Percentiles rank a stretch among this genome's conserved stretches.
Evolutionary conservation across 371 early-diverging fungal genomes (phyloP).

Genomic region (Apophysomyces sp.): DNA sequence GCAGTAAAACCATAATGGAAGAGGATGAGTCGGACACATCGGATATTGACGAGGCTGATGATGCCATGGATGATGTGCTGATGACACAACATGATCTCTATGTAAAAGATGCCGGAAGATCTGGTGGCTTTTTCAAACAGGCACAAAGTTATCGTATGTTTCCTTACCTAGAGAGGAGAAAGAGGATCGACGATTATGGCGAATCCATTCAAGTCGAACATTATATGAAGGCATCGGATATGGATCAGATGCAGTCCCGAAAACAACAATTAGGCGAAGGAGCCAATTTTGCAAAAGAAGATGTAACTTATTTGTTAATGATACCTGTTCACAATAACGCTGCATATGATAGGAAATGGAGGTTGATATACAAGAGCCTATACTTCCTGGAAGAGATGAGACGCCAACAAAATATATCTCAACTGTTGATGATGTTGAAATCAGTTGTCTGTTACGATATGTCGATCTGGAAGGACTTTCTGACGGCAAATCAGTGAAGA

Average conservation of each 20-base stretch:
- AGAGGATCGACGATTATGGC: slow-evolving; percentile 93
- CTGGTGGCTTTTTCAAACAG: slow-evolving; percentile 80
- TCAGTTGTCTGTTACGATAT: slow-evolving; percentile 75
- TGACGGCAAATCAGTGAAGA: slow-evolving; percentile 85
- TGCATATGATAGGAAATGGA: slow-evolving; percentile 32
- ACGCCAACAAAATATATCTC: slow-evolving; percentile 79
- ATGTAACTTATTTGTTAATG: slow-evolving; percentile 19
- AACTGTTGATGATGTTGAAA: slow-evolving; percentile 50
- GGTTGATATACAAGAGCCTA: slow-evolving; percentile 43
- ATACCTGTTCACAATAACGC: background rate
- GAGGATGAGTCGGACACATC: slow-evolving; percentile 69
- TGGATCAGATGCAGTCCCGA: slow-evolving; percentile 35
- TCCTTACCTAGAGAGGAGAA: slow-evolving; percentile 80
- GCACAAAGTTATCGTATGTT: slow-evolving; percentile 86
- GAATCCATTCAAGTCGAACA: slow-evolving; percentile 83
- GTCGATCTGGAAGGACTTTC: slow-evolving; percentile 92
- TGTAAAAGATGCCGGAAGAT: slow-evolving; percentile 68
- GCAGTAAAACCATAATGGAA: slow-evolving; percentile 69
- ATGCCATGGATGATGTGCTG: slow-evolving; percentile 55
- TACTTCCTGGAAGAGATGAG: slow-evolving; percentile 45
- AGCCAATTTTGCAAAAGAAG: slow-evolving; percentile 51
- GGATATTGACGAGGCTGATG: slow-evolving; percentile 66
- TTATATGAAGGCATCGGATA: slow-evolving; percentile 58
- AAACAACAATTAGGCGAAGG: slow-evolving; percentile 42
- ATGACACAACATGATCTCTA: slow-evolving; percentile 77